Conservation (phyloP, 495 filamentous ascomycete genomes). For the Rhypophila decipiens region DNA sequence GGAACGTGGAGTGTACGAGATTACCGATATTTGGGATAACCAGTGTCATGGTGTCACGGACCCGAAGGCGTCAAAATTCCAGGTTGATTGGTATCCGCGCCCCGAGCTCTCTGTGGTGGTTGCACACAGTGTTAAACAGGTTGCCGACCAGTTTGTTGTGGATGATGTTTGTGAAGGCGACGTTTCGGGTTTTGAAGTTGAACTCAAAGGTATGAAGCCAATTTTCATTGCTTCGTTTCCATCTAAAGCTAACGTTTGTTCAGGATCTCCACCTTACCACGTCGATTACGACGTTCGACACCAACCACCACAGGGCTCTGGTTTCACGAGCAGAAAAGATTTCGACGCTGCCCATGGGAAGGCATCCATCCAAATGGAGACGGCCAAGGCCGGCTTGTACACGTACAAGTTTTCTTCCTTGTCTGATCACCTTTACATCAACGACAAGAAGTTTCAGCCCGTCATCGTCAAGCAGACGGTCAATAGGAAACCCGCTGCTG, state of each 20-base stretch:
- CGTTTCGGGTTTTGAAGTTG: slow-evolving; percentile 76
- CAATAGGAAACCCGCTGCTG: slow-evolving; percentile 69
- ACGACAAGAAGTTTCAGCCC: slow-evolving; percentile 56
- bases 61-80: slow-evolving; percentile 61
- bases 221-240: background rate
- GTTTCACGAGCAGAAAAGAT: slow-evolving; percentile 54
- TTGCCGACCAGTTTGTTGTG: slow-evolving; percentile 53
- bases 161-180: slow-evolving; percentile 91
- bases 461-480: slow-evolving; percentile 76
- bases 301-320: slow-evolving; percentile 55
- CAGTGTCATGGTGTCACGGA: slow-evolving; percentile 78
- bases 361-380: slow-evolving; percentile 76
- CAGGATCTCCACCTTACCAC: slow-evolving; percentile 72
- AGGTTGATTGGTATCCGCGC: slow-evolving; percentile 75
- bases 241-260: background rate
- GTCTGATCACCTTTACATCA: slow-evolving; percentile 76
- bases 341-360: slow-evolving; percentile 65
- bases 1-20: slow-evolving; percentile 66
- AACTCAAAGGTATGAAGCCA: slow-evolving; percentile 61
- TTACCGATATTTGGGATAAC: slow-evolving; percentile 66
- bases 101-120: slow-evolving; percentile 65
- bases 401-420: slow-evolving; percentile 79
- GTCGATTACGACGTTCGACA: slow-evolving; percentile 74
- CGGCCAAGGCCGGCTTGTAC: slow-evolving; percentile 69
- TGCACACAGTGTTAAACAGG: slow-evolving; percentile 47